Evolutionary conservation across 495 filamentous ascomycete genomes (phyloP), one percentile per base, ranked within the genome.

Genomic region (Xylaria bambusicola): DNA sequence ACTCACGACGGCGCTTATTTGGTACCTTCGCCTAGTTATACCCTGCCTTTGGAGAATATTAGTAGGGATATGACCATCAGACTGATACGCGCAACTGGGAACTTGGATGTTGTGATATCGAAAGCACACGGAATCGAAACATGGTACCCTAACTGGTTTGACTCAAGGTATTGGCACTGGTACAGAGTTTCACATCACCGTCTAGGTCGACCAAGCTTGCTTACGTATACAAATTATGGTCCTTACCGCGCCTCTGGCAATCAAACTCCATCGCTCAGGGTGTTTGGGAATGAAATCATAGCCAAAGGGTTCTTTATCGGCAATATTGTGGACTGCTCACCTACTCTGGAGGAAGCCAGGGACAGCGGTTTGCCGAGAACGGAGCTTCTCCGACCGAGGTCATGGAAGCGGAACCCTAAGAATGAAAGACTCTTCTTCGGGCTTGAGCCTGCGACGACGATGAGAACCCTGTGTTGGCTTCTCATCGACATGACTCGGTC

Each of bases 141-240:
- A 0, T 58, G 55, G 55, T 50, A 58, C 36, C 55, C 55, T 1
- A 50, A 58, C 12, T 58, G 55, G 55, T 58, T 58, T 12, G 55
- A 49, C 17, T 24, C 45, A 7, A 41, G 46, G 31, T 49, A 40
- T 17, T 58, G 55, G 55, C 44, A 49, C 17, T 7, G 33, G 17
- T 41, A 58, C 20, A 24, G 45, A 15, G 8, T 41, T 35, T 42
- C 55, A 18, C 45, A 42, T 23, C 13, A 23, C 9, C 54, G 44
- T 27, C 26, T 35, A 27, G 54, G 42, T 1, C 29, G 31, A 3
- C 44, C 31, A 10, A 29, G 42, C 27, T 29, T 56, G n/a, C 54
- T 56, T 38, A 48, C 54, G 1, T 21, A 33, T 13, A 56, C 54
- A 26, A 48, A 23, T 23, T 56, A 56, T 23, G 55, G 55, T 1